These are phyloP conservation scores for Cydonia oblonga DNA, from an alignment of 331 rosid genomes.

Conservation along the genomic window DNA sequence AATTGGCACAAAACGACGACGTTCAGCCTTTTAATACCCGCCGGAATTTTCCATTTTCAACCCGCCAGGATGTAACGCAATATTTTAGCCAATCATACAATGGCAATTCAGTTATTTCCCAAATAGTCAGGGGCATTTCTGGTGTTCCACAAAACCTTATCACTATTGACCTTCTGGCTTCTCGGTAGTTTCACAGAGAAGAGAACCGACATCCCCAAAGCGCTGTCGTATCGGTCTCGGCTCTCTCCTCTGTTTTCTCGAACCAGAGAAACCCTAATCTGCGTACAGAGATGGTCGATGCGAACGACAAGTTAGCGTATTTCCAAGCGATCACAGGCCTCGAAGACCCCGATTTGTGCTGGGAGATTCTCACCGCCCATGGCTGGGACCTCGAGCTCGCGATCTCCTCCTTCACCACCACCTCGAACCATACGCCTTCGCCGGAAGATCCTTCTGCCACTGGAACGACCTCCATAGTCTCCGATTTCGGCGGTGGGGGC, in stretches of 20 bases:
- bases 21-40: too few species aligned
- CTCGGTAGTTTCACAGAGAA: not conserved
- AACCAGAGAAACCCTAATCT: not conserved
- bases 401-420: conserved; percentile 61
- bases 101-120: not conserved
- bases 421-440: conserved; percentile 6
- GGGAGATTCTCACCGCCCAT: conserved; percentile 77
- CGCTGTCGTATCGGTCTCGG: not conserved
- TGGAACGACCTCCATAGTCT: not conserved
- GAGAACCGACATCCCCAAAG: not conserved
- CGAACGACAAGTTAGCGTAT: conserved; percentile 57
- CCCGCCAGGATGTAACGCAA: too few species aligned
- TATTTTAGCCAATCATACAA: too few species aligned
- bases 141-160: not conserved
- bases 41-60: too few species aligned
- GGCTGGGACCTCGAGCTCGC: conserved; percentile 97
- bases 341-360: conserved; percentile 79
- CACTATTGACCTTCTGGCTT: not conserved
- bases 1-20: too few species aligned
- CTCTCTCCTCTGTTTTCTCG: not conserved
- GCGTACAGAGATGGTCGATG: conserved; percentile 51
- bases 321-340: conserved; percentile 92
- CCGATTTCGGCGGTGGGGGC: not conserved
- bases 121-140: not conserved
- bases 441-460: not conserved